Evolutionary conservation across 257 asterid species (phyloP).

Genomic region (Fraxinus quadrangulata): DNA sequence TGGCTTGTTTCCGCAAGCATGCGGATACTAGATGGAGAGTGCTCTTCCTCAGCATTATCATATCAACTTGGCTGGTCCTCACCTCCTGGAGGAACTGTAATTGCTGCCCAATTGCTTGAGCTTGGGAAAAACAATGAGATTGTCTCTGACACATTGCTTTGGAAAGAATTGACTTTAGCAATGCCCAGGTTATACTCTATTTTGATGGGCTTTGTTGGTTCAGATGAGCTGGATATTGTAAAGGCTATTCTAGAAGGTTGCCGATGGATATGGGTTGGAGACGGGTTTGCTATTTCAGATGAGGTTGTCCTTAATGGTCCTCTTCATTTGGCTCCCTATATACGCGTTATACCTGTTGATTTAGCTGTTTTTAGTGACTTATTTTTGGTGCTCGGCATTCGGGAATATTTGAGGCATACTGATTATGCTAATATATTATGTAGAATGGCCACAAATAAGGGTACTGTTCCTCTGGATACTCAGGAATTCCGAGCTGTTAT

Average conservation of each 20-base stretch:
- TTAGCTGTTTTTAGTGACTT: conserved; percentile 86
- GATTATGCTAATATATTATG: conserved; percentile 80
- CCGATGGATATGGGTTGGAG: conserved; percentile 99
- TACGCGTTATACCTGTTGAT: conserved; percentile 90
- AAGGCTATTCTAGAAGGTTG: conserved; percentile 93
- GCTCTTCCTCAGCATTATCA: conserved; percentile 85
- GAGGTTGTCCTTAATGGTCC: conserved; percentile 97
- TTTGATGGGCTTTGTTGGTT: conserved; percentile 61
- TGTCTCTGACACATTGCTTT: conserved; percentile 66
- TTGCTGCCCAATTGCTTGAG: conserved; percentile 97
- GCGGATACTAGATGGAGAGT: conserved; percentile 94
- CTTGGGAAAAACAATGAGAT: conserved; percentile 93
- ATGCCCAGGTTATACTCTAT: conserved; percentile 92
- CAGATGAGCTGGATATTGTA: conserved; percentile 91
- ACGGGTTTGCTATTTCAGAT: conserved; percentile 83
- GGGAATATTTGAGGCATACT: conserved; percentile 65
- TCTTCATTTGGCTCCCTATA: conserved; percentile 92
- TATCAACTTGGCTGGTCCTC: conserved; percentile 86
- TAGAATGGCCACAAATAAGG: conserved; percentile 78
- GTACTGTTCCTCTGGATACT: conserved; percentile 64
- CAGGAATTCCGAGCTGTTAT: conserved; percentile 83
- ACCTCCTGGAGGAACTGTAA: conserved; percentile 90
- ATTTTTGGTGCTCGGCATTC: conserved; percentile 84
- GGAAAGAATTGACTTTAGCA: conserved; percentile 85
- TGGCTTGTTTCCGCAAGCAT: conserved; percentile 99